A percentile compares a stretch with the other conserved stretches of the same genome.
Conservation (phyloP, 768 basidiomycete genomes). For the Trametes punicea region DNA sequence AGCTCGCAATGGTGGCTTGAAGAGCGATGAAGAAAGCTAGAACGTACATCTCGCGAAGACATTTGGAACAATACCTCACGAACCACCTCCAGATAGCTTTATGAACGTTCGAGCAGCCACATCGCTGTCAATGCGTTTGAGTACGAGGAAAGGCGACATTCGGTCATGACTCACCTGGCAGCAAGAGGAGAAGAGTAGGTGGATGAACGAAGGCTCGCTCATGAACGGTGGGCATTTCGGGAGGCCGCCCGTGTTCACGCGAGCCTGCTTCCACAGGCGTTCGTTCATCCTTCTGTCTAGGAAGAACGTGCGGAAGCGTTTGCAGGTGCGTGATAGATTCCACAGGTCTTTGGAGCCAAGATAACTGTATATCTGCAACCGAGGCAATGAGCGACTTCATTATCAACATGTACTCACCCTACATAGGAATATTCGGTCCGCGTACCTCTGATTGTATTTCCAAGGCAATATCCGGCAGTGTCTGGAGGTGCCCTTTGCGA, state of each 20-base stretch:
- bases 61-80: background rate
- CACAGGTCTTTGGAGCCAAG: background rate
- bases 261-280: background rate
- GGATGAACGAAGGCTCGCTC: constrained; percentile 1
- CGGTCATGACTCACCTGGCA: too few relatives aligned
- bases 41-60: background rate
- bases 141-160: background rate
- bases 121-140: background rate
- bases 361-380: constrained; percentile 9
- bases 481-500: background rate
- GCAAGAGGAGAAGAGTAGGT: too few relatives aligned
- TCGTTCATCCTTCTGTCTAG: background rate
- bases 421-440: background rate
- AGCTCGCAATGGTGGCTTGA: too few relatives aligned
- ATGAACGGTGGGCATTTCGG: background rate
- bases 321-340: constrained; percentile 7
- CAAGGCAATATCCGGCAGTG: background rate
- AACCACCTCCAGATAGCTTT: background rate
- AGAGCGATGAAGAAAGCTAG: too few relatives aligned
- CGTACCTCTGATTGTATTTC: background rate
- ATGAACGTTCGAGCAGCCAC: background rate
- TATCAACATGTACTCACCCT: too few relatives aligned
- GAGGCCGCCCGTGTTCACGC: background rate
- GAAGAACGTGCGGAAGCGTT: background rate
- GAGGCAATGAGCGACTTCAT: background rate